Conservation (phyloP, 163 green algal species). For the Scenedesmus sp. region DNA sequence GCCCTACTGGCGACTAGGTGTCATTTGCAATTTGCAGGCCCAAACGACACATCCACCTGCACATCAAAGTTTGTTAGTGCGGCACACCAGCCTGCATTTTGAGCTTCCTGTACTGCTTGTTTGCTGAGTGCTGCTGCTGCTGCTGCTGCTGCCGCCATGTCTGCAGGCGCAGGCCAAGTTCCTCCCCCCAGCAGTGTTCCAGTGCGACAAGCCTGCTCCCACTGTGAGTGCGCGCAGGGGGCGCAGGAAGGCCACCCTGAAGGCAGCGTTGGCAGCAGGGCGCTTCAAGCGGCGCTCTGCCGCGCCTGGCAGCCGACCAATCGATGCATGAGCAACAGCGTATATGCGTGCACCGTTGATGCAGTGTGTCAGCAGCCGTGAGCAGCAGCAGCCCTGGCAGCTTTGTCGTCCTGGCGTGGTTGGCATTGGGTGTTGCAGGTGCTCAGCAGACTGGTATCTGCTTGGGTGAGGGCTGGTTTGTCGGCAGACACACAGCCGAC, state of each 20-base stretch:
- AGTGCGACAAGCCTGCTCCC: constrained; percentile 34
- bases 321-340: constrained; percentile 12
- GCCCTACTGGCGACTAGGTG: no score
- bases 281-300: neutral
- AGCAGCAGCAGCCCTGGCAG: neutral
- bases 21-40: neutral
- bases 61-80: neutral
- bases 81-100: neutral
- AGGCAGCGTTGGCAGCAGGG: neutral
- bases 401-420: no score
- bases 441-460: no score
- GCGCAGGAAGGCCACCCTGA: neutral
- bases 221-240: neutral
- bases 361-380: neutral
- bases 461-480: no score
- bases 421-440: no score
- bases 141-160: neutral
- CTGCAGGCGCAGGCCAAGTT: constrained; percentile 43
- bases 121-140: neutral
- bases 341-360: neutral
- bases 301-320: neutral
- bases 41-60: neutral
- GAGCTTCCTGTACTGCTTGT: neutral
- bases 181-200: constrained; percentile 36
- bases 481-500: no score